Conservation (phyloP, 2,329 filamentous ascomycete species). For the Macroventuria anomochaeta region DNA sequence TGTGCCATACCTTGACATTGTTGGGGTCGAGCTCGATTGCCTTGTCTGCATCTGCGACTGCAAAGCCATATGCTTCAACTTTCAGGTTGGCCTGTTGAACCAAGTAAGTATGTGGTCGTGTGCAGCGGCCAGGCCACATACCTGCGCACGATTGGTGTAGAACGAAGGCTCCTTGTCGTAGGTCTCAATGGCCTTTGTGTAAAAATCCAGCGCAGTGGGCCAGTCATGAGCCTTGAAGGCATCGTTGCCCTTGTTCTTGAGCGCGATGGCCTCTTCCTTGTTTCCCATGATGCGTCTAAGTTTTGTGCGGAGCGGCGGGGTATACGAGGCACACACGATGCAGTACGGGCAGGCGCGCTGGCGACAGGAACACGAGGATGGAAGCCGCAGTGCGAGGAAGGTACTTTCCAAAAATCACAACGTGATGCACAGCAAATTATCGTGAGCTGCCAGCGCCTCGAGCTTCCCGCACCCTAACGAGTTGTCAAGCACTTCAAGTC, state of each 20-base stretch:
- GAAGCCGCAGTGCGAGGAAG: slow-evolving; percentile 9
- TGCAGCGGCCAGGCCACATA: slow-evolving; percentile 54
- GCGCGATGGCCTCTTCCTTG: slow-evolving; percentile 73
- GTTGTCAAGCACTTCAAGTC: slow-evolving; percentile 32
- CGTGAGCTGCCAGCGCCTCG: slow-evolving; percentile 16
- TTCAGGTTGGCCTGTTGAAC: slow-evolving; percentile 86
- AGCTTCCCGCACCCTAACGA: slow-evolving; percentile 24
- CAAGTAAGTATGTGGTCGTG: slow-evolving; percentile 33
- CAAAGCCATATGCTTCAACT: slow-evolving; percentile 92
- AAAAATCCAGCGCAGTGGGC: slow-evolving; percentile 79
- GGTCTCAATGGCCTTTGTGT: slow-evolving; percentile 84
- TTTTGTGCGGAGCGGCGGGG: slow-evolving; percentile 22
- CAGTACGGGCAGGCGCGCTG: slow-evolving; percentile 26
- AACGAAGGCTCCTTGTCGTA: slow-evolving; percentile 86
- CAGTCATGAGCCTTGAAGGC: slow-evolving; percentile 90
- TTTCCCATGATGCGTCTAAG: slow-evolving; percentile 42
- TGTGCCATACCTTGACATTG: slow-evolving; percentile 79
- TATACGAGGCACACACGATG: slow-evolving; percentile 18
- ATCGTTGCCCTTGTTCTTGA: slow-evolving; percentile 95
- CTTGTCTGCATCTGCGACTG: slow-evolving; percentile 86
- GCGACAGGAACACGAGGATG: slow-evolving; percentile 11
- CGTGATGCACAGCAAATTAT: slow-evolving; percentile 13
- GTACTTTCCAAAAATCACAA: slow-evolving; percentile 5
- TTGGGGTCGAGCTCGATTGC: slow-evolving; percentile 87
- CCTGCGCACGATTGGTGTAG: slow-evolving; percentile 94